Base-by-base conservation (phyloP, 192 early-diverging fungal species). In the Coemansia sp. region DNA sequence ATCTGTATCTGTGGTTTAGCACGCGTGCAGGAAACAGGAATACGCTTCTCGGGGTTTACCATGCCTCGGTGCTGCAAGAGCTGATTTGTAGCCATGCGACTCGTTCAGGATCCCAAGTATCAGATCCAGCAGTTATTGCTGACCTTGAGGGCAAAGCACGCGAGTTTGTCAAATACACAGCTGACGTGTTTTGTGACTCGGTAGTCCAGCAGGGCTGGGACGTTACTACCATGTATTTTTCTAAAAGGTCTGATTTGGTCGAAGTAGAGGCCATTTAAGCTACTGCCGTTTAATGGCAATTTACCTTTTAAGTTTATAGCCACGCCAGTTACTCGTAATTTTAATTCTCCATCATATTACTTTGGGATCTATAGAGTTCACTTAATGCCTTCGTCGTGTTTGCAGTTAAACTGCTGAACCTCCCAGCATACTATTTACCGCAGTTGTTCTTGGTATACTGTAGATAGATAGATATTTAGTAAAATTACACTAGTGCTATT, bases 11-110 rank as follows among this genome's bases (percentile, higher is more conserved):
- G 28, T 74, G 72, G 72, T 80, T 71, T 37, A 58, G 34, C 21
- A 58, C 28, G 4, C 59, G 29, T 28, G 78, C 78, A 12, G 39
- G 34, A 15, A 62, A 42, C 25, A 21, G 18, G 7, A 66, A 81
- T 20, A 72, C 68, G 4, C 63, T 81, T 20, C 59, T 63, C 10
- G 73, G 69, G 3, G 61, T 74, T 33, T 81, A 75, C 56, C 65
- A 75, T 4, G 68, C 72, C 8, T 43, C 66, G 20, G 64, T 63
- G 16, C 53, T 57, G 31, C 55, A 33, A 34, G 5, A 57, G 30
- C 18, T 57, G 30, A 26, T 57, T n/a, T 31, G 29, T 31, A 9
- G 7, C 13, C 25, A 33, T 15, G 2, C 55, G 8, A 8, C 13
- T 21, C 30, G 31, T 18, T 21, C 31, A 34, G 55, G 55, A 34